phyloP scores from a whole-genome alignment of 1,284 basidiomycete species.

The Ustilago nuda region DNA sequence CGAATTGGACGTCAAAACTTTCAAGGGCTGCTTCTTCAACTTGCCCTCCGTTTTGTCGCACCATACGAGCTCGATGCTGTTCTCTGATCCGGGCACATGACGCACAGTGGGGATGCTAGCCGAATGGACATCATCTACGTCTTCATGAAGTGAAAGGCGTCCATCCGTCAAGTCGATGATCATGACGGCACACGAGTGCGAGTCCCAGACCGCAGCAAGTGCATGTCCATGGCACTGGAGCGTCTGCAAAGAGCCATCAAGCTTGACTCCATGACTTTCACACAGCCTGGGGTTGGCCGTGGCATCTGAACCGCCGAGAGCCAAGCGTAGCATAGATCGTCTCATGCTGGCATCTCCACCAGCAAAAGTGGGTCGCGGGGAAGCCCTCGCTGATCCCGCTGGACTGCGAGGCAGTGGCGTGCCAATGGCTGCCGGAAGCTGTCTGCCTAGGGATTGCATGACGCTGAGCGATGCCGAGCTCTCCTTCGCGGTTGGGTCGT shows the following conservation, averaged over 20 bases:
- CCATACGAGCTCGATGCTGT: constrained; percentile 30
- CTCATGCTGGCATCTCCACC: constrained; percentile 26
- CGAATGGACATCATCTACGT: constrained; percentile 22
- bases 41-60: constrained; percentile 20
- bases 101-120: constrained; percentile 12
- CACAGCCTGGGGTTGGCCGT: constrained; percentile 17
- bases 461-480: constrained; percentile 20
- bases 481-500: constrained; percentile 12
- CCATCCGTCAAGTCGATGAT: constrained; percentile 25
- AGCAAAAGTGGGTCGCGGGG: constrained; percentile 24
- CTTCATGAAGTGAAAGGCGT: constrained; percentile 25
- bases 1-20: constrained; percentile 1
- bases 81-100: background rate
- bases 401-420: constrained; percentile 41
- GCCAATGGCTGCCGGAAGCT: constrained; percentile 35
- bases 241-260: constrained; percentile 19
- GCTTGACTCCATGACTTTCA: constrained; percentile 29
- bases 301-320: constrained; percentile 25
- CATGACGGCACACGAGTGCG: constrained; percentile 22
- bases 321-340: constrained; percentile 35
- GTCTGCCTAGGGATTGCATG: constrained; percentile 34
- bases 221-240: background rate
- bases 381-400: constrained; percentile 35
- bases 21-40: constrained; percentile 13
- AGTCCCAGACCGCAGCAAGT: constrained; percentile 36